Percentiles rank a stretch among this genome's conserved stretches.
These are phyloP conservation scores for Penicillium pancosmium DNA, from an alignment of 495 filamentous ascomycete species.

Conservation along the genomic window DNA sequence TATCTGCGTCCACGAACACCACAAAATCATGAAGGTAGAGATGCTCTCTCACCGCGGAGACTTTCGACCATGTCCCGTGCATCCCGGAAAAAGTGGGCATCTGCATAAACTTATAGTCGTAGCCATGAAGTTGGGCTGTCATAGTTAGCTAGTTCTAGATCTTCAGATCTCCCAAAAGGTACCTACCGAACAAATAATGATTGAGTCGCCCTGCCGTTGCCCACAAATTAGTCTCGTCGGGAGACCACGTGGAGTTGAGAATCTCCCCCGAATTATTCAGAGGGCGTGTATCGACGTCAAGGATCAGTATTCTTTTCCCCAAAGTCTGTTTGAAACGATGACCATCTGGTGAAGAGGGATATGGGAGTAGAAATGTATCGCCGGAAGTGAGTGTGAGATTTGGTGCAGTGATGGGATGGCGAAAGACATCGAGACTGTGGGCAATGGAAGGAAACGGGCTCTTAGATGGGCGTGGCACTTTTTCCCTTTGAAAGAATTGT, in stretches of 20 bases:
- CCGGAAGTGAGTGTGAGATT: conserved; percentile 6
- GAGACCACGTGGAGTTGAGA: conserved; percentile 28
- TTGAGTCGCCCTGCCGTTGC: conserved; percentile 39
- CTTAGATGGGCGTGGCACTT: no score
- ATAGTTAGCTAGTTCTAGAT: not conserved
- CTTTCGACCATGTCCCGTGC: conserved; percentile 52
- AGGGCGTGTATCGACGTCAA: conserved; percentile 44
- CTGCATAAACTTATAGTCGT: conserved; percentile 55
- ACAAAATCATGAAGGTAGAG: conserved; percentile 50
- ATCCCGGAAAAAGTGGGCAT: conserved; percentile 20
- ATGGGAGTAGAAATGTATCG: conserved; percentile 3
- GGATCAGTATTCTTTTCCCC: conserved; percentile 38
- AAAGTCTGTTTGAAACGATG: conserved; percentile 25
- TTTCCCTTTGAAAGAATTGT: no score
- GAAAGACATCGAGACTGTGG: not conserved
- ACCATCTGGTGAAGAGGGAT: not conserved
- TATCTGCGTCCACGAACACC: conserved; percentile 54
- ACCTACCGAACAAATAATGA: conserved; percentile 42
- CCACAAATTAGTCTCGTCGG: conserved; percentile 16
- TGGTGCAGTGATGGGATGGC: not conserved
- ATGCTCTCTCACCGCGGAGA: conserved; percentile 46
- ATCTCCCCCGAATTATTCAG: conserved; percentile 30
- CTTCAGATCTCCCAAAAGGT: not conserved
- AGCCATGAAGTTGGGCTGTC: conserved; percentile 52
- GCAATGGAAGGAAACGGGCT: not conserved